A percentile compares a stretch with the other conserved stretches of the same genome.
Conservation (phyloP, 208 protist genomes). For the Wallacemonas collosoma region DNA sequence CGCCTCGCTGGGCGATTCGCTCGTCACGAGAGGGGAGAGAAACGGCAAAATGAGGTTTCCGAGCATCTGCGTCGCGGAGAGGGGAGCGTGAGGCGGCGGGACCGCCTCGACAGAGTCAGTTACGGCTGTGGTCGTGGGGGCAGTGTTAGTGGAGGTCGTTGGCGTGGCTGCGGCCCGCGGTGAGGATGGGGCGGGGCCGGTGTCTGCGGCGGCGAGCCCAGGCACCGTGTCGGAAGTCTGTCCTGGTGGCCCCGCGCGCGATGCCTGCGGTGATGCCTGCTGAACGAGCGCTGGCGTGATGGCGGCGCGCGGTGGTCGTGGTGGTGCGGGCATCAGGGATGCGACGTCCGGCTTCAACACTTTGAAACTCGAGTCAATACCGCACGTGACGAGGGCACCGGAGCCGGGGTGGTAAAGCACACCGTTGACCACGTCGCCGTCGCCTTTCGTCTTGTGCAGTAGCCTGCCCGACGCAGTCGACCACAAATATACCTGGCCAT, state of each 20-base stretch:
- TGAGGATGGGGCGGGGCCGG: no score
- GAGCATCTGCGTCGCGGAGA: conserved; percentile 12
- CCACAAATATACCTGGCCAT: conserved; percentile 58
- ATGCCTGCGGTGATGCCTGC: no score
- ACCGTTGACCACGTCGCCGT: conserved; percentile 47
- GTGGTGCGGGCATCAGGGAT: no score
- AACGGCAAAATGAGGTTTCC: conserved; percentile 7
- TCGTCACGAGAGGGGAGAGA: conserved; percentile 5
- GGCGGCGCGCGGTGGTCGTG: background rate
- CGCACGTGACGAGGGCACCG: conserved; percentile 30
- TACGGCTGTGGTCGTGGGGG: background rate
- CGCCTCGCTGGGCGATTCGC: conserved; percentile 7
- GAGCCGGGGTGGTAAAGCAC: conserved; percentile 31
- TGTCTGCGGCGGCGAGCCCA: no score
- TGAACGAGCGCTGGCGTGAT: background rate
- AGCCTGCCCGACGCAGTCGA: conserved; percentile 25
- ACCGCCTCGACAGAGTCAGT: background rate
- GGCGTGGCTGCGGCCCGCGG: background rate
- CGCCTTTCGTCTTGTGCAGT: conserved; percentile 39
- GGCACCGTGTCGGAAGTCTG: no score
- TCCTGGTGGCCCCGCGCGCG: no score
- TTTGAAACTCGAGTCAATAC: conserved; percentile 53
- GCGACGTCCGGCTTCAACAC: conserved; percentile 26
- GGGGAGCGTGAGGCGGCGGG: background rate
- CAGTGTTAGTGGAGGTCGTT: background rate